A percentile compares a stretch with the other conserved stretches of the same genome.
Evolutionary conservation across 73 alveolate genomes (phyloP).

Genomic region (Vitrella brassicaformis): DNA sequence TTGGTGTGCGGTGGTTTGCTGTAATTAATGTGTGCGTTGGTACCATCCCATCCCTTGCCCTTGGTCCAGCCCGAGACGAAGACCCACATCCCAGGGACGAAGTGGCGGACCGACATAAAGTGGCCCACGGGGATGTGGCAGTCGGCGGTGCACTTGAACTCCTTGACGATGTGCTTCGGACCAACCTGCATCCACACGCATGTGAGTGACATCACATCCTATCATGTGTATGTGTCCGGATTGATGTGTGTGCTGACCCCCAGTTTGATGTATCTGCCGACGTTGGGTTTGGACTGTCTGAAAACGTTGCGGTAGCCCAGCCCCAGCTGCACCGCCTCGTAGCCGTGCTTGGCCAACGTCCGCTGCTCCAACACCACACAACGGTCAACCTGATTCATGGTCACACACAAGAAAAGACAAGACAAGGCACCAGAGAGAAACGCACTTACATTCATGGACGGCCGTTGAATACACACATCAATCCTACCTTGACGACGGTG

Average conservation of each 20-base stretch:
- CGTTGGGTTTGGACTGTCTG: background rate
- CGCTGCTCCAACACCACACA: background rate
- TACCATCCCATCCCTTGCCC: background rate
- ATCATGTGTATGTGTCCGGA: too few species aligned
- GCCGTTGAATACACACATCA: background rate
- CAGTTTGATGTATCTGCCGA: background rate
- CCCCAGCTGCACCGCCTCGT: background rate
- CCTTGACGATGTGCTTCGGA: background rate
- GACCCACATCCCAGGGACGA: background rate
- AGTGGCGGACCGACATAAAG: background rate
- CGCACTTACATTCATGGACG: background rate
- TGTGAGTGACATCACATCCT: too few species aligned
- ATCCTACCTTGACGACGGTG: background rate
- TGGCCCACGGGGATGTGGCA: background rate
- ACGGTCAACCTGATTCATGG: background rate
- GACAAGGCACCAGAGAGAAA: background rate
- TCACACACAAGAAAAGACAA: background rate
- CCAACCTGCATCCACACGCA: background rate
- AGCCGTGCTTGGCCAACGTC: background rate
- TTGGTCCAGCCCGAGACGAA: background rate
- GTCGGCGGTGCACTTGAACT: background rate
- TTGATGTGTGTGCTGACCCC: background rate
- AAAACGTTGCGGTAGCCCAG: background rate
- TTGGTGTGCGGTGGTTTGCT: too few species aligned
- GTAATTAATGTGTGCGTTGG: background rate